Evolutionary conservation across 495 filamentous ascomycete genomes (phyloP).

Genomic region (Hypomontagnella submonticulosa): DNA sequence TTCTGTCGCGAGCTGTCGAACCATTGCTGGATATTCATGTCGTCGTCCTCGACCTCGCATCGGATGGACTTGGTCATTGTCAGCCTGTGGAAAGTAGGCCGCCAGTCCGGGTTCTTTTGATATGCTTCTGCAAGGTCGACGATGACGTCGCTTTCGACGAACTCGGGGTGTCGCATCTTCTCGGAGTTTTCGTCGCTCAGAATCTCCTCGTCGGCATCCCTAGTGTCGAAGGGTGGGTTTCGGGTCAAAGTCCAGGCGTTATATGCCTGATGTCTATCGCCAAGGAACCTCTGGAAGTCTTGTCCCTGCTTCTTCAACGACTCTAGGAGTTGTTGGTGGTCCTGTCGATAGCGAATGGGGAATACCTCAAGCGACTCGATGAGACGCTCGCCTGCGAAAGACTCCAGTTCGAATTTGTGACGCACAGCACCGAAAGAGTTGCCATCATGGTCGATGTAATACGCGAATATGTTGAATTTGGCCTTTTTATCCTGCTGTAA

Average conservation of each 20-base stretch:
- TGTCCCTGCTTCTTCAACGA: conserved; percentile 57
- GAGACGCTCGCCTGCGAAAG: conserved; percentile 64
- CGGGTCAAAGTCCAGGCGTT: conserved; percentile 55
- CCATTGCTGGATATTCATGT: conserved; percentile 48
- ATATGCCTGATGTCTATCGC: conserved; percentile 59
- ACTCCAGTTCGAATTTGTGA: conserved; percentile 55
- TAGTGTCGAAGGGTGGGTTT: conserved; percentile 41
- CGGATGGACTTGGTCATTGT: conserved; percentile 37
- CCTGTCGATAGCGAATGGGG: conserved; percentile 66
- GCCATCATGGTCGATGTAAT: conserved; percentile 71
- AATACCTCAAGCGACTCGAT: conserved; percentile 66
- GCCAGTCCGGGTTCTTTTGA: conserved; percentile 49
- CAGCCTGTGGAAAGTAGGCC: conserved; percentile 38
- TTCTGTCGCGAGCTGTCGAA: conserved; percentile 38
- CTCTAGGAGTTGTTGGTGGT: conserved; percentile 53
- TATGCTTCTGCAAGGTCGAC: conserved; percentile 61
- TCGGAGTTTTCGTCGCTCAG: conserved; percentile 40
- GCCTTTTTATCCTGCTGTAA: conserved; percentile 33
- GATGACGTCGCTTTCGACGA: conserved; percentile 62
- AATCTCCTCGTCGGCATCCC: conserved; percentile 33
- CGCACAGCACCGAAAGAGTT: conserved; percentile 61
- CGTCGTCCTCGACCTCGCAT: conserved; percentile 39
- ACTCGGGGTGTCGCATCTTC: conserved; percentile 46
- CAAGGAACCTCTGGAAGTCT: conserved; percentile 58
- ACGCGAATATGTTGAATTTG: conserved; percentile 48